Percentiles rank a stretch among this genome's conserved stretches.
These are phyloP conservation scores for Yamadazyma oceani DNA, from an alignment of 1,139 yeast species.

Conservation along the genomic window DNA sequence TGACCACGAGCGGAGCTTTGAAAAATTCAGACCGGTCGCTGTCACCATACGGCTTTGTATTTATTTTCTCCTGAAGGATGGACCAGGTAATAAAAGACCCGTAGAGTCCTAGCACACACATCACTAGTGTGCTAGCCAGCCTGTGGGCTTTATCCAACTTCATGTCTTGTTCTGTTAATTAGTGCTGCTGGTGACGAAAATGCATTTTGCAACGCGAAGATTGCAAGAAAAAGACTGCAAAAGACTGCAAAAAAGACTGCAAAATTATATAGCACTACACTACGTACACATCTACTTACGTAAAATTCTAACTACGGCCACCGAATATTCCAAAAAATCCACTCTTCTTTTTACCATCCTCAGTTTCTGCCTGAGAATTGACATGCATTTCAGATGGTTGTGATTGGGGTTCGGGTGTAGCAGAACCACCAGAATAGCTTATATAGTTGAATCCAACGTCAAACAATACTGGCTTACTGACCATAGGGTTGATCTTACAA, in stretches of 20 bases:
- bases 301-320: conserved; percentile 13
- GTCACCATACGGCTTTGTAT: conserved; percentile 71
- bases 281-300: background rate
- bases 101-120: conserved; percentile 75
- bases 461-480: conserved; percentile 84
- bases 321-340: conserved; percentile 51
- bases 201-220: too few relatives aligned
- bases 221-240: too few relatives aligned
- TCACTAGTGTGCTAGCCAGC: conserved; percentile 33
- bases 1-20: conserved; percentile 75
- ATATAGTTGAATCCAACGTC: conserved; percentile 87
- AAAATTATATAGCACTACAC: too few relatives aligned
- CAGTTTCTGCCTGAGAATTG: conserved; percentile 4
- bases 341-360: conserved; percentile 28
- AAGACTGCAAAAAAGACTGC: background rate
- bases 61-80: conserved; percentile 81
- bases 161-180: too few relatives aligned
- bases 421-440: conserved; percentile 40
- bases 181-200: too few relatives aligned
- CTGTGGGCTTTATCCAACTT: background rate
- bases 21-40: conserved; percentile 42
- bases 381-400: background rate
- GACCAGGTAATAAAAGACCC: conserved; percentile 90
- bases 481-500: conserved; percentile 51
- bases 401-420: conserved; percentile 14